phyloP scores from a whole-genome alignment of 805 yeast species.

The Hyphopichia homilentoma region DNA sequence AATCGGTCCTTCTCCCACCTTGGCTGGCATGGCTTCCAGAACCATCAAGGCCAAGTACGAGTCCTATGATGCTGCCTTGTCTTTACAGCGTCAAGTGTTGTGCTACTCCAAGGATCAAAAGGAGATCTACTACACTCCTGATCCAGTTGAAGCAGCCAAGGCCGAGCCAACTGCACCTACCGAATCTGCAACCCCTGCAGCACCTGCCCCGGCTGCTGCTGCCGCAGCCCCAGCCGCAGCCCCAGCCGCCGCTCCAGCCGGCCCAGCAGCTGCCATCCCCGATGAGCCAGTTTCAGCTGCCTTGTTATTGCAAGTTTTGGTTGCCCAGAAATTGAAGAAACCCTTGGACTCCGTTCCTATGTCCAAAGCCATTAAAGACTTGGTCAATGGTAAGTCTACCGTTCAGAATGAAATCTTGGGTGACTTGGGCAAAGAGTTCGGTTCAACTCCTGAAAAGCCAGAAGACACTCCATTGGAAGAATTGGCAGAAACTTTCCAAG shows the following conservation, averaged over 20 bases:
- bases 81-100: constrained; percentile 88
- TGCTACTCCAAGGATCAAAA: constrained; percentile 95
- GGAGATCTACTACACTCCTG: constrained; percentile 93
- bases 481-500: constrained; percentile 93
- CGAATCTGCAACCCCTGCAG: constrained; percentile 45
- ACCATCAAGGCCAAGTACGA: constrained; percentile 94
- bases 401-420: constrained; percentile 98
- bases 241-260: constrained; percentile 67
- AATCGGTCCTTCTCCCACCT: constrained; percentile 97
- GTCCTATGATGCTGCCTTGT: constrained; percentile 95
- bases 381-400: constrained; percentile 98
- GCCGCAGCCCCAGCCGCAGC: constrained; percentile 54
- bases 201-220: constrained; percentile 56
- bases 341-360: constrained; percentile 79
- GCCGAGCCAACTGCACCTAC: constrained; percentile 29
- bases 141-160: constrained; percentile 54
- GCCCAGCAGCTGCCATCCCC: constrained; percentile 77
- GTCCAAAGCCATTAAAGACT: constrained; percentile 91
- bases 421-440: constrained; percentile 97
- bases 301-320: constrained; percentile 79
- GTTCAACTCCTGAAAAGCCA: constrained; percentile 97
- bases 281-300: constrained; percentile 89
- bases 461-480: constrained; percentile 97
- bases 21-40: constrained; percentile 98
- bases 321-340: constrained; percentile 95